Percentiles rank a stretch among this genome's conserved stretches.
Evolutionary conservation across 352 stramenopile species (phyloP).

Genomic region (Globisporangium cylindrosporum): DNA sequence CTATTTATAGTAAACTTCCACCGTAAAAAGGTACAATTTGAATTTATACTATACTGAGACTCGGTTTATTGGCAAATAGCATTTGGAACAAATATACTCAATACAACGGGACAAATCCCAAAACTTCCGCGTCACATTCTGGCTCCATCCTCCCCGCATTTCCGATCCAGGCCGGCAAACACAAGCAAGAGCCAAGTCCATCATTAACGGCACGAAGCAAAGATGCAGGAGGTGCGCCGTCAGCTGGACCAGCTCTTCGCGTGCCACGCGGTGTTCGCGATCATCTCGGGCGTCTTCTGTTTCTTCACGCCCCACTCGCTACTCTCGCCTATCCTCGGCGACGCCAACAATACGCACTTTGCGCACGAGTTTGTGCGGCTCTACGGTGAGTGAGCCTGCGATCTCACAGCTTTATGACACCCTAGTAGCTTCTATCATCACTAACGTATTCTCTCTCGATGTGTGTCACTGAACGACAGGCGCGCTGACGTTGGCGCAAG

Average conservation of each 20-base stretch:
- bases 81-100: too few species aligned
- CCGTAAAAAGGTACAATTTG: background rate
- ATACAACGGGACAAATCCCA: background rate
- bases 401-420: background rate
- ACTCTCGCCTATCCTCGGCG: conserved; percentile 71
- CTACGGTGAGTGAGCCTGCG: conserved; percentile 44
- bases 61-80: background rate
- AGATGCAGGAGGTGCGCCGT: conserved; percentile 59
- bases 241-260: conserved; percentile 84
- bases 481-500: conserved; percentile 76
- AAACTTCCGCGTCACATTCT: conserved; percentile 12
- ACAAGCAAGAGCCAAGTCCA: background rate
- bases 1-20: background rate
- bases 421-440: too few species aligned
- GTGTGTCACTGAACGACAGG: conserved; percentile 23
- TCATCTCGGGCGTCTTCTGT: conserved; percentile 59
- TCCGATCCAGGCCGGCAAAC: background rate
- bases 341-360: conserved; percentile 76
- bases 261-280: conserved; percentile 67
- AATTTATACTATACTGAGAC: background rate
- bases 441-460: background rate
- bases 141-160: conserved; percentile 1
- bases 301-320: conserved; percentile 82
- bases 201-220: background rate
- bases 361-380: conserved; percentile 86